These are phyloP conservation scores for Huntiella moniliformis DNA, from an alignment of 2,329 filamentous ascomycete species.

Conservation along the genomic window DNA sequence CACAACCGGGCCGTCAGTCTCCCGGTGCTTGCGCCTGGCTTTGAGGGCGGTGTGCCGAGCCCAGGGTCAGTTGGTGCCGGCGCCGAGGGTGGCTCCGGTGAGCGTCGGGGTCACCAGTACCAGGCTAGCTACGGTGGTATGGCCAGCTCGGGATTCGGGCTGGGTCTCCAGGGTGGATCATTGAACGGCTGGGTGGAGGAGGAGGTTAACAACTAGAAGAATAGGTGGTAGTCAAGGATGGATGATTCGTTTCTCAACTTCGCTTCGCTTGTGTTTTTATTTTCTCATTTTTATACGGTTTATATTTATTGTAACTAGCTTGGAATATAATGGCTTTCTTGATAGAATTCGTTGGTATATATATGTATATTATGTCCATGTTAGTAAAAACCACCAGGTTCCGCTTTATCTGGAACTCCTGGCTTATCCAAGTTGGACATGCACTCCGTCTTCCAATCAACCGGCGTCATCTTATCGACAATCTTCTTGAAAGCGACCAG, in stretches of 20 bases:
- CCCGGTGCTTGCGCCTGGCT: constrained; percentile 48
- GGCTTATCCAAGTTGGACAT: constrained; percentile 25
- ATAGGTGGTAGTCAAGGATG: neutral
- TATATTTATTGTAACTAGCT: neutral
- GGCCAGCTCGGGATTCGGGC: constrained; percentile 34
- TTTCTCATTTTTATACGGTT: constrained; percentile 5
- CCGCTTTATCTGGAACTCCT: constrained; percentile 27
- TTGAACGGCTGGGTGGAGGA: constrained; percentile 52
- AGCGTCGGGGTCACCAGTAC: constrained; percentile 47
- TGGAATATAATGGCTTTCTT: neutral
- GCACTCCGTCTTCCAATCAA: constrained; percentile 49
- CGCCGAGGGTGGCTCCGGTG: constrained; percentile 23
- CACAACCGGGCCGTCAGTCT: constrained; percentile 76
- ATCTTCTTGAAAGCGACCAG: constrained; percentile 81
- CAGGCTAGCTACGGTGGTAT: constrained; percentile 44
- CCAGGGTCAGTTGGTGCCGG: constrained; percentile 19
- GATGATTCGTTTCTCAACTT: constrained; percentile 9
- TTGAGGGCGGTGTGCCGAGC: constrained; percentile 38
- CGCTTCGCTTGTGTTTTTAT: constrained; percentile 15
- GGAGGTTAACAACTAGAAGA: constrained; percentile 40
- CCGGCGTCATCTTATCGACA: constrained; percentile 75
- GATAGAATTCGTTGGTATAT: neutral
- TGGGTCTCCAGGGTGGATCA: constrained; percentile 40
- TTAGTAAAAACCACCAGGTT: constrained; percentile 30
- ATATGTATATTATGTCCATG: neutral